phyloP scores from a whole-genome alignment of 2,329 filamentous ascomycete species.

The Thermoascus crustaceus region DNA sequence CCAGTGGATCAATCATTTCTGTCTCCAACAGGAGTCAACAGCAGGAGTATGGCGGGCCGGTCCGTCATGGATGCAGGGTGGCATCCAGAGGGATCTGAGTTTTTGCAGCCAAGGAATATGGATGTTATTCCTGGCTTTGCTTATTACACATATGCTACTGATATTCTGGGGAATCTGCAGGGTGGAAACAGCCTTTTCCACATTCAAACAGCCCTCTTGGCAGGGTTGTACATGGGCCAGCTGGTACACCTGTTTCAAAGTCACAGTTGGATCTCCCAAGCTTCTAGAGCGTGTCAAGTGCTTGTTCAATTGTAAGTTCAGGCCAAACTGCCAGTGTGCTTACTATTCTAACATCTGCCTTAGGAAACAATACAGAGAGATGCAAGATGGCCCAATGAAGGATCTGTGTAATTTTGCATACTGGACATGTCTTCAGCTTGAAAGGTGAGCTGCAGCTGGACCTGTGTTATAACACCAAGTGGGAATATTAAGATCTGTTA shows the following conservation, averaged over 20 bases:
- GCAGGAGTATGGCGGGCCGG: conserved; percentile 8
- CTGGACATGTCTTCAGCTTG: conserved; percentile 89
- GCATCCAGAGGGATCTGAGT: conserved; percentile 14
- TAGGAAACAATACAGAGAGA: conserved; percentile 27
- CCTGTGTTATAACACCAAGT: background rate
- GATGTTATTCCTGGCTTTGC: conserved; percentile 83
- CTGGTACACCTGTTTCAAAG: conserved; percentile 81
- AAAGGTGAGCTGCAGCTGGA: conserved; percentile 52
- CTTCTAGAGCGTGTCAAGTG: conserved; percentile 55
- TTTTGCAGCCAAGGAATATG: conserved; percentile 51
- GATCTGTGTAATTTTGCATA: conserved; percentile 69
- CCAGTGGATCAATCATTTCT: conserved; percentile 14
- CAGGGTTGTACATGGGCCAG: conserved; percentile 82
- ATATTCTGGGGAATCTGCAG: conserved; percentile 74
- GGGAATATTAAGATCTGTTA: conserved; percentile 28
- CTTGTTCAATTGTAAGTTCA: conserved; percentile 63
- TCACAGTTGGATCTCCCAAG: conserved; percentile 59
- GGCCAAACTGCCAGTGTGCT: conserved; percentile 3
- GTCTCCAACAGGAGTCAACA: conserved; percentile 11
- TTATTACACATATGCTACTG: conserved; percentile 78
- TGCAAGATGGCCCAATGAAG: conserved; percentile 29
- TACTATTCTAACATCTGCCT: conserved; percentile 6
- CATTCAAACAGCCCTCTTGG: conserved; percentile 76
- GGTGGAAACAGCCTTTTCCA: conserved; percentile 74
- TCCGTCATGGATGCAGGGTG: conserved; percentile 8